Evolutionary conservation across 208 protist species (phyloP).

Genomic region (Vickermania ingenoplastis): DNA sequence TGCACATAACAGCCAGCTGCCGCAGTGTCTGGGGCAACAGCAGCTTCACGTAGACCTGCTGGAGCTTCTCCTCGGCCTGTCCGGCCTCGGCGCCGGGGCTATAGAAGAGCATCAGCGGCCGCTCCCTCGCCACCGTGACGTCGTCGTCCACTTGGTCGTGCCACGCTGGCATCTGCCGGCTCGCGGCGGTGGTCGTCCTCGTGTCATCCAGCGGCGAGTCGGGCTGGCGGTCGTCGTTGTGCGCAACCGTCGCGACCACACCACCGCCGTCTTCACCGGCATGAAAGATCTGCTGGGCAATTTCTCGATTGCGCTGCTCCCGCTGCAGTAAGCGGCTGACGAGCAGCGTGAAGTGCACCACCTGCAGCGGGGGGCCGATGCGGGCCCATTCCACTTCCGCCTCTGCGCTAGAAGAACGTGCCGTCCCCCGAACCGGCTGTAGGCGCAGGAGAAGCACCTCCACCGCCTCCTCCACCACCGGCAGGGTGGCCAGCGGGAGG

Average conservation of each 20-base stretch:
- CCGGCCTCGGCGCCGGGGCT: neutral
- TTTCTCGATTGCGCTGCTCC: neutral
- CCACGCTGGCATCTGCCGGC: neutral
- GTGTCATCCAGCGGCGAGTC: neutral
- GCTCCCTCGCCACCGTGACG: neutral
- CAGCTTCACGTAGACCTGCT: neutral
- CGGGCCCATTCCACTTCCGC: neutral
- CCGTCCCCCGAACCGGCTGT: too few relatives aligned
- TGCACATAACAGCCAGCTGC: neutral
- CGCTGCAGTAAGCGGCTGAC: neutral
- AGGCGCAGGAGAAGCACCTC: too few relatives aligned
- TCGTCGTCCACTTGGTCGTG: neutral
- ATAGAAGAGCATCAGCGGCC: neutral
- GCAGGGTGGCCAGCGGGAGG: neutral
- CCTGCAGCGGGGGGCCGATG: neutral
- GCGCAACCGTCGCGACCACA: too few relatives aligned
- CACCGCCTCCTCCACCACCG: constrained; percentile 1
- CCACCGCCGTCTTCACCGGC: neutral
- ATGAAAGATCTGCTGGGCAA: neutral
- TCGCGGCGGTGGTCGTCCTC: neutral
- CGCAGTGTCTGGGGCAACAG: neutral
- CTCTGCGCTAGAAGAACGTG: too few relatives aligned
- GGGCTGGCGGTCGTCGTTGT: neutral
- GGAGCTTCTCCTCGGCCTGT: neutral
- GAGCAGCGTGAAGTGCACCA: neutral